Percentiles rank a stretch among this genome's conserved stretches.
Conservation (phyloP, 2,329 filamentous ascomycete genomes). For the Sarocladium strictum region DNA sequence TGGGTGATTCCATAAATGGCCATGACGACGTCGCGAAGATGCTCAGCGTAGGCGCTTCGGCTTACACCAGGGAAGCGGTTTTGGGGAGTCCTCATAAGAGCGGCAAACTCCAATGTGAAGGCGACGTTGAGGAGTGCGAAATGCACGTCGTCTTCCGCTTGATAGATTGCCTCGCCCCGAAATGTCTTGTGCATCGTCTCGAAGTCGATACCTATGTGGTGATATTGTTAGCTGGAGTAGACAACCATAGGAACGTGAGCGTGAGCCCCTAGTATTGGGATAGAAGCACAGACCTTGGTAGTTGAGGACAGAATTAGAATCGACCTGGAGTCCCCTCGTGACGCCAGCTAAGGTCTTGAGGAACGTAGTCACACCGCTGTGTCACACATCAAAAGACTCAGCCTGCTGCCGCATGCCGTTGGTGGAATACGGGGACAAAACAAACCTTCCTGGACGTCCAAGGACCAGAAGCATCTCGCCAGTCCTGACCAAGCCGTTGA, state of each 20-base stretch:
- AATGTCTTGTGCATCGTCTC: slow-evolving; percentile 34
- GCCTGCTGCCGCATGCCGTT: background rate
- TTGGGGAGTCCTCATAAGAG: slow-evolving; percentile 52
- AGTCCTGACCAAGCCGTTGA: slow-evolving; percentile 55
- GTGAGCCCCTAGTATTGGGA: slow-evolving; percentile 15
- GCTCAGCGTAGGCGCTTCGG: background rate
- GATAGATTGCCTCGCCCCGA: slow-evolving; percentile 52
- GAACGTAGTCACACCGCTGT: slow-evolving; percentile 45
- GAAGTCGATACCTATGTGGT: slow-evolving; percentile 14
- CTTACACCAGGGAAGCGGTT: slow-evolving; percentile 30
- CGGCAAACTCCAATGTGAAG: slow-evolving; percentile 55
- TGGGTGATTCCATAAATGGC: slow-evolving; percentile 60
- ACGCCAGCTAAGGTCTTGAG: slow-evolving; percentile 50
- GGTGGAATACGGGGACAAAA: slow-evolving; percentile 56
- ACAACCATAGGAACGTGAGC: slow-evolving; percentile 33
- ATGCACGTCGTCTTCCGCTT: slow-evolving; percentile 56
- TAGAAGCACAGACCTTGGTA: slow-evolving; percentile 59
- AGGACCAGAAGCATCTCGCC: slow-evolving; percentile 36
- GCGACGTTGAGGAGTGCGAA: slow-evolving; percentile 59
- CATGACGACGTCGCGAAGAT: slow-evolving; percentile 39
- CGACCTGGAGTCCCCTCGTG: slow-evolving; percentile 71
- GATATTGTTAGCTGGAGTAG: background rate
- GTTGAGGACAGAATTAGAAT: slow-evolving; percentile 67
- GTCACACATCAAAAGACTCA: too few species aligned
- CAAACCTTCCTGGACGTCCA: slow-evolving; percentile 54